Evolutionary conservation across 257 asterid genomes (phyloP), one percentile per base, ranked within the genome.

Genomic region (Solanum virginianum): DNA sequence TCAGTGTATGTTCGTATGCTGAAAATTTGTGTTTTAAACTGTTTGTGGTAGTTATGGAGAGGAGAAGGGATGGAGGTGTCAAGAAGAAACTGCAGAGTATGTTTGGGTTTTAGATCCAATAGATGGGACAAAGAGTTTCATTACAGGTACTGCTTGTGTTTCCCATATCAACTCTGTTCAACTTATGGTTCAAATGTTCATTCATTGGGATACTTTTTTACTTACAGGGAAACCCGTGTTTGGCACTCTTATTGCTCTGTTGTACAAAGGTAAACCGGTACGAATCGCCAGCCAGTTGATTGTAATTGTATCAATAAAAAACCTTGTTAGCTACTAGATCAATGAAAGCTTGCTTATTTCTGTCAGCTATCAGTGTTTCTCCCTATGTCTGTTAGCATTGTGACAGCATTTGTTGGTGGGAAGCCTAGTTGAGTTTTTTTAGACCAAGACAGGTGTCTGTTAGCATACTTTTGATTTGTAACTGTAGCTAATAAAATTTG

Each of bases 71-170:
- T 95, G 98, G 98, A 91, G 80, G 85, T 92, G 93, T 88, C 89
- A 90, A 84, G 95, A 95, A 88, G 91, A 92, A 22, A 85, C 66
- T 87, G 97, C 98, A 0, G 97, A 95, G 66, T 94, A 90, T 88
- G 97, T 97, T 77, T 97, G 99, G 98, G 98, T 97, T 69, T 89
- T 97, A 88, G 99, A 95, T 91, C 99, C 98, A 9, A 97, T 97
- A 59, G 98, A 97, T 85, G 99, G 99, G 85, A 97, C 99, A 8
- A 97, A 97, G 91, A 95, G 99, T 88, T 95, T 95, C 82, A 97
- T 97, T 63, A 95, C 98, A 80, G 98, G 99, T 95, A 87, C 45
- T 74, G 60, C 86, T 60, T 47, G 54, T 36, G 22, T 51, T 77
- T 70, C 66, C 45, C 63, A 26, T 51, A 51, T 5, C 83, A 53